Percentiles rank a stretch among this genome's conserved stretches.
phyloP scores from a whole-genome alignment of 371 early-diverging fungal genomes.

The Nosema muscidifuracis region DNA sequence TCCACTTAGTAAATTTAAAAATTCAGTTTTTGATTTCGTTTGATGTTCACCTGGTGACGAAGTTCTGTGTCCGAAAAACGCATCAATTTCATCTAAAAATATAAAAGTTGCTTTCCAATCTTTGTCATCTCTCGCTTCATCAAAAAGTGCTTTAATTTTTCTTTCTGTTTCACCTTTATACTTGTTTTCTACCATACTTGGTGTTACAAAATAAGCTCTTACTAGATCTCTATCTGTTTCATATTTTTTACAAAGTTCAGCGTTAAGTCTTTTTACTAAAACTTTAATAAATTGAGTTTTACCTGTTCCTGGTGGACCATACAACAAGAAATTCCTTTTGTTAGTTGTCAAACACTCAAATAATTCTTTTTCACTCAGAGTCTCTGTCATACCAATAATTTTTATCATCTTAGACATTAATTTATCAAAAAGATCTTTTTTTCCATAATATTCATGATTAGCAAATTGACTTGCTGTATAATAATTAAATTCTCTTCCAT shows the following conservation, averaged over 20 bases:
- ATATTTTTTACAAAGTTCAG: background rate
- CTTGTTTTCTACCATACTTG: conserved; percentile 44
- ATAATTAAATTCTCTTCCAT: background rate
- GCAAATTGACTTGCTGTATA: background rate
- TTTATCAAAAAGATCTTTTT: background rate
- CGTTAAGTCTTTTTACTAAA: conserved; percentile 33
- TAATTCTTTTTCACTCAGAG: background rate
- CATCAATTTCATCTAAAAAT: conserved; percentile 59
- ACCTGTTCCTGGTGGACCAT: conserved; percentile 60
- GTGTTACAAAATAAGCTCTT: conserved; percentile 38
- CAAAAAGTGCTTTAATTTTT: conserved; percentile 35
- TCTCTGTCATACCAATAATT: background rate
- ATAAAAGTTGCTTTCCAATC: conserved; percentile 37
- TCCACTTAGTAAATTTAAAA: conserved; percentile 51
- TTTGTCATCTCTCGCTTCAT: conserved; percentile 25
- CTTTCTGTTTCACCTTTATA: conserved; percentile 57
- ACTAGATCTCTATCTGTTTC: background rate
- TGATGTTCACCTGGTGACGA: conserved; percentile 2
- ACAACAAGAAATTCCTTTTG: conserved; percentile 43
- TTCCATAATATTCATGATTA: background rate
- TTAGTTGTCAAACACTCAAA: background rate
- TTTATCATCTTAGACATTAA: background rate
- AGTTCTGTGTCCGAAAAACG: conserved; percentile 40
- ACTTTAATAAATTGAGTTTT: conserved; percentile 56
- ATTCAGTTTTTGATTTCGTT: conserved; percentile 20